Base-by-base conservation (phyloP, 129 eudicot genomes). In the Calendula officinalis region DNA sequence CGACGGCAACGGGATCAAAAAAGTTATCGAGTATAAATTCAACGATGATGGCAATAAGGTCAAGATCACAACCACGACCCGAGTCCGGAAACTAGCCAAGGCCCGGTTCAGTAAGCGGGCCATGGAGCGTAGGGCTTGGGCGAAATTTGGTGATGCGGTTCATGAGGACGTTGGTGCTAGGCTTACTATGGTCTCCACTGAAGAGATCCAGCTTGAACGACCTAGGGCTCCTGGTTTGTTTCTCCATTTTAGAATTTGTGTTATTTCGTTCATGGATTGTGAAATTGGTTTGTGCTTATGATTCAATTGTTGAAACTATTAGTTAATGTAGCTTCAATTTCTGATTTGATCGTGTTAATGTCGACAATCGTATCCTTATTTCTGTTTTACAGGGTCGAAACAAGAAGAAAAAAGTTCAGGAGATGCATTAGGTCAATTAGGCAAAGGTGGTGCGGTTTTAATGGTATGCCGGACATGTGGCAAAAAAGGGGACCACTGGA, bases 91-190 rank as follows among this genome's bases (percentile, higher is more conserved):
- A 49, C 75, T 89, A 4, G 96, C 87, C 38, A 76, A 82, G 56
- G 90, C 94, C 1, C 81, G 84, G 0, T 77, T 89, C 22, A 85
- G 94, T 72, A 89, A 83, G 50, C 80, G 78, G 7, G 90, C 97
- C 16, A 57, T 89, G 34, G 95, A 89, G 76, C 77, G 97, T 12
- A 64, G 97, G 2, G 75, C 82, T 3, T 89, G 97, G 97, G 75
- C 86, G 8, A 89, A 89, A 60, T 89, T 89, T 56, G 97, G 97
- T 35, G 95, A 85, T 66, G 95, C 97, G n/a, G 88, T 83, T 17
- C 81, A 74, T 34, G 95, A 85, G 60, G 97, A 89, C 22, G 88
- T 77, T 11, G 95, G 94, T 8, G 48, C 65, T 34, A 66, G 86
- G 6, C 85, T 82, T 38, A 89, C 97, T 17, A 86, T 85, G 90